These are phyloP conservation scores for Syzygium aqueum DNA, from an alignment of 345 rosid genomes.

Conservation along the genomic window DNA sequence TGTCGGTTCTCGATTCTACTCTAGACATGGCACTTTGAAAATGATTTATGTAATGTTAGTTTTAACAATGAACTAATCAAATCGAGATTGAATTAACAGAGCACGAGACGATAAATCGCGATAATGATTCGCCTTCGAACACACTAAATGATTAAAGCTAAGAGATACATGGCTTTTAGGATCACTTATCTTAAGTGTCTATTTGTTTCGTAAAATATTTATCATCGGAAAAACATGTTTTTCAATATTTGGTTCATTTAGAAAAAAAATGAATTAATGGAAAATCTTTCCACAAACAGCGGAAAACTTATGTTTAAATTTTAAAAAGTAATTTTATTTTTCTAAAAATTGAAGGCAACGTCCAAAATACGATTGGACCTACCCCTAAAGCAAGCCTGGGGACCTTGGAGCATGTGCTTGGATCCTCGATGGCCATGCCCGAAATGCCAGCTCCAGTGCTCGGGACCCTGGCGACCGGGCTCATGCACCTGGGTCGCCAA, in stretches of 20 bases:
- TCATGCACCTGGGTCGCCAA: not conserved
- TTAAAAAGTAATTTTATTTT: not conserved
- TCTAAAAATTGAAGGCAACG: not conserved
- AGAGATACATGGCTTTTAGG: not conserved
- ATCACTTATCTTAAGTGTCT: not conserved
- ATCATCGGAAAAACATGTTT: not conserved
- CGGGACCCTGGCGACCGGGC: not conserved
- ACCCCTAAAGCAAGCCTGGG: not conserved
- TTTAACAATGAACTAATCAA: not conserved
- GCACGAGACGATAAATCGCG: not conserved
- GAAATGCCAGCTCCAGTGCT: no score
- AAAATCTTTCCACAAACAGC: not conserved
- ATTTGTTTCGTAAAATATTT: not conserved
- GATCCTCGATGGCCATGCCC: no score
- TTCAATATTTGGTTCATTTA: not conserved
- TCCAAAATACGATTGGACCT: not conserved
- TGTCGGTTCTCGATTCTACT: not conserved
- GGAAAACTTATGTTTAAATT: not conserved
- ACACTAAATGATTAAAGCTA: not conserved
- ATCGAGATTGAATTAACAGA: not conserved
- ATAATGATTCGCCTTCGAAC: not conserved
- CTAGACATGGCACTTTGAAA: not conserved
- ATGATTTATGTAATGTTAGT: not conserved
- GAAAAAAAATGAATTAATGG: not conserved
- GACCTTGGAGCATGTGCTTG: no score